Evolutionary conservation across 495 filamentous ascomycete genomes (phyloP).

Genomic region (Lineolata rhizophorae): DNA sequence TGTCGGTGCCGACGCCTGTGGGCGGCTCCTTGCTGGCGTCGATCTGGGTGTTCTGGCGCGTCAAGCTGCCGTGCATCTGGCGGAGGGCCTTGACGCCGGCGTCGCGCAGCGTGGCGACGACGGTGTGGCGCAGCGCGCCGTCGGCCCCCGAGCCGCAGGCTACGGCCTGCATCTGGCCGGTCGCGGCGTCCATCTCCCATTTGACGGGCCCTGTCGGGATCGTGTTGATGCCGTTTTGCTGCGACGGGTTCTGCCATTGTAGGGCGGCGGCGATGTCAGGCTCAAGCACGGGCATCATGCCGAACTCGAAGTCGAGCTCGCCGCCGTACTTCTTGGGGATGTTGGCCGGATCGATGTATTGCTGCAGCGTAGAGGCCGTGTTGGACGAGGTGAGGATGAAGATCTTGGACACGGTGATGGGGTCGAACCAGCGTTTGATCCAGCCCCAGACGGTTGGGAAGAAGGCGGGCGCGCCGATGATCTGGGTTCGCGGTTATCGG

Average conservation of each 20-base stretch:
- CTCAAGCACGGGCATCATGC: conserved; percentile 48
- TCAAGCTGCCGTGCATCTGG: conserved; percentile 4
- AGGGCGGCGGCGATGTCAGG: conserved; percentile 20
- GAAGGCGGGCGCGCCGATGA: conserved; percentile 75
- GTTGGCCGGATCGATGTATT: conserved; percentile 59
- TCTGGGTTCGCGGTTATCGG: conserved; percentile 20
- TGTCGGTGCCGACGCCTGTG: conserved; percentile 7
- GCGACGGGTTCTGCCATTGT: conserved; percentile 11
- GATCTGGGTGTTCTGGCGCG: conserved; percentile 7
- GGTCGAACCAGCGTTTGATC: conserved; percentile 94
- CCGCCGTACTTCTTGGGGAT: conserved; percentile 76
- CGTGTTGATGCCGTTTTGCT: conserved; percentile 10
- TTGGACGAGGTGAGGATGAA: conserved; percentile 56
- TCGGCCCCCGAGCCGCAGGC: conserved; percentile 17
- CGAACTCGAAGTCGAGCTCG: conserved; percentile 58
- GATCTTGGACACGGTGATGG: conserved; percentile 79
- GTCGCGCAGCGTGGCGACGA: conserved; percentile 11
- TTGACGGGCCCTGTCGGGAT: conserved; percentile 18
- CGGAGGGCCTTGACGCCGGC: too few relatives aligned
- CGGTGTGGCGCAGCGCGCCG: conserved; percentile 8
- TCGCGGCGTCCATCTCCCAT: conserved; percentile 12
- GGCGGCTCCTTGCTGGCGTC: conserved; percentile 5
- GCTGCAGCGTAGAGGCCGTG: conserved; percentile 46
- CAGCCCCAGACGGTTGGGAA: conserved; percentile 89
- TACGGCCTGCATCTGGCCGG: conserved; percentile 14